These are phyloP conservation scores for Letharia columbiana DNA, from an alignment of 495 filamentous ascomycete species.

Conservation along the genomic window DNA sequence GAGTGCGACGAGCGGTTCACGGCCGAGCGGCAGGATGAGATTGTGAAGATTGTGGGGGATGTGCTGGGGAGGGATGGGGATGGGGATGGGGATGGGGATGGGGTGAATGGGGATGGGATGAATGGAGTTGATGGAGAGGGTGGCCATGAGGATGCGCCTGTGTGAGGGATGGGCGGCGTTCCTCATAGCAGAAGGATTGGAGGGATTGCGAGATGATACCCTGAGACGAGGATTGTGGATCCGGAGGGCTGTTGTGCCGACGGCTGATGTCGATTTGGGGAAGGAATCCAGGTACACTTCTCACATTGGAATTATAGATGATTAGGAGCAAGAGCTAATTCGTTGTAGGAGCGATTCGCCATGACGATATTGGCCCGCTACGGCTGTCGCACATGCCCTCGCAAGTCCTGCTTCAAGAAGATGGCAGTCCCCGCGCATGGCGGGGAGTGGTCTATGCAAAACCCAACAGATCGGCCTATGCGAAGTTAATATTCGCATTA, in stretches of 20 bases:
- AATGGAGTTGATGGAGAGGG: background rate
- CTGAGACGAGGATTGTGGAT: too few relatives aligned
- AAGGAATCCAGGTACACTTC: background rate
- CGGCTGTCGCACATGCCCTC: background rate
- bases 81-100: conserved; percentile 12
- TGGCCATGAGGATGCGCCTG: background rate
- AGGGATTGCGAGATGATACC: background rate
- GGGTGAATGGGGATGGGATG: background rate
- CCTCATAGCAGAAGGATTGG: background rate
- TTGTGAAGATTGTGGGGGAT: conserved; percentile 32
- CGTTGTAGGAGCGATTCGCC: background rate
- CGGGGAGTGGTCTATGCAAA: too few relatives aligned
- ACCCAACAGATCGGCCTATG: too few relatives aligned
- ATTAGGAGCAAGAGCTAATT: background rate
- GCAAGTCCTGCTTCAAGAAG: background rate
- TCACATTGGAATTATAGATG: background rate
- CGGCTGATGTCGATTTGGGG: too few relatives aligned
- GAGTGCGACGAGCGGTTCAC: conserved; percentile 40
- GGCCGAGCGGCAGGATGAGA: conserved; percentile 31
- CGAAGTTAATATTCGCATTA: background rate
- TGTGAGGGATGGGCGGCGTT: background rate
- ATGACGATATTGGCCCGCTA: background rate
- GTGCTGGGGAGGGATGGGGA: conserved; percentile 30
- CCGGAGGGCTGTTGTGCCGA: too few relatives aligned
- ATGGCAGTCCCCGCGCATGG: too few relatives aligned